Conservation (phyloP, 176 grass and related monocot genomes). For the Pharus latifolius region DNA sequence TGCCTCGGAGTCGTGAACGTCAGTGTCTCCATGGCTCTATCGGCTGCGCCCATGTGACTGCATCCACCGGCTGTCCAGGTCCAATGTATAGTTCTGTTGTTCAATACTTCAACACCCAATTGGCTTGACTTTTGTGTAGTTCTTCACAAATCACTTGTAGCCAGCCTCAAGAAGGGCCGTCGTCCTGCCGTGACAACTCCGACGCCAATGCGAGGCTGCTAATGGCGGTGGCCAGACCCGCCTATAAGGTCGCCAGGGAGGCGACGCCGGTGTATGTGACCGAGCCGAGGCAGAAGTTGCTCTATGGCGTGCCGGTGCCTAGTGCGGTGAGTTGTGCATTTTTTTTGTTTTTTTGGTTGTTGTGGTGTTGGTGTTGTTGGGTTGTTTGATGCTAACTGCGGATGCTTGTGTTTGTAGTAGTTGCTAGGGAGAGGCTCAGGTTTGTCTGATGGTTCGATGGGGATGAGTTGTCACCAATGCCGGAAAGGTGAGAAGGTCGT, state of each 20-base stretch:
- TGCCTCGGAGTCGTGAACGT: too few relatives aligned
- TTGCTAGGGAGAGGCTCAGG: constrained; percentile 10
- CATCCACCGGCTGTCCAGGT: too few relatives aligned
- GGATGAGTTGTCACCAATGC: constrained; percentile 73
- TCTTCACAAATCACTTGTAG: too few relatives aligned
- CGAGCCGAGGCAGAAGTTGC: neutral
- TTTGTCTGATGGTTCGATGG: neutral
- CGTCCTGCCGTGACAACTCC: neutral
- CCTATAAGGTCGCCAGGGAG: constrained; percentile 30
- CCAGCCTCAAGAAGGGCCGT: constrained; percentile 52
- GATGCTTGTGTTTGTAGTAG: constrained; percentile 1
- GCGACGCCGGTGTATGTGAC: constrained; percentile 27
- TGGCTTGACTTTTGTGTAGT: too few relatives aligned
- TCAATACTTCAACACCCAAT: too few relatives aligned
- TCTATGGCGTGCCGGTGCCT: constrained; percentile 9
- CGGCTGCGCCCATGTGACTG: too few relatives aligned
- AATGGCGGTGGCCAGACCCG: constrained; percentile 33
- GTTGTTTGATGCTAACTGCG: neutral
- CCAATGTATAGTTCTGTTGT: too few relatives aligned
- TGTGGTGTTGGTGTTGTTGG: neutral
- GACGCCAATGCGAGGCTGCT: neutral
- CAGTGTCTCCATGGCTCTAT: too few relatives aligned
- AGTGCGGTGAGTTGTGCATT: constrained; percentile 31
- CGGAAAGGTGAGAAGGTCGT: constrained; percentile 28
- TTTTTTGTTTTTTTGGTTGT: neutral